These are phyloP conservation scores for Tricholoma matsutake DNA, from an alignment of 768 basidiomycete genomes.

Conservation along the genomic window DNA sequence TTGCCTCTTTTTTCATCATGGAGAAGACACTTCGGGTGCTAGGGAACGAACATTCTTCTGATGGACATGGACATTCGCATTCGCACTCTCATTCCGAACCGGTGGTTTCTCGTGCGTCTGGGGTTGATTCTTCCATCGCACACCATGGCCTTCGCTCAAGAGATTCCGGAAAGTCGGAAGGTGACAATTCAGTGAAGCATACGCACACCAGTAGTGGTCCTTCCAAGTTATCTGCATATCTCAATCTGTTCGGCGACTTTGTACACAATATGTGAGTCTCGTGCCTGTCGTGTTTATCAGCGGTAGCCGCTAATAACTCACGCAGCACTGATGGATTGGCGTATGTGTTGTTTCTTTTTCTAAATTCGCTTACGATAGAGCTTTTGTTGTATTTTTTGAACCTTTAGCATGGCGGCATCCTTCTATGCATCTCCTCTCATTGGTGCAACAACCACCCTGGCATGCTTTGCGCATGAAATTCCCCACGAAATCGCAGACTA, in stretches of 20 bases:
- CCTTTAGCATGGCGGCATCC: slow-evolving; percentile 83
- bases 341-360: slow-evolving; percentile 33
- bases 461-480: slow-evolving; percentile 93
- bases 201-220: slow-evolving; percentile 44
- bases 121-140: slow-evolving; percentile 36
- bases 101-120: slow-evolving; percentile 42
- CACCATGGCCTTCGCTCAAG: slow-evolving; percentile 52
- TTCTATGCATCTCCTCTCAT: slow-evolving; percentile 95
- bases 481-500: slow-evolving; percentile 98
- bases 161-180: slow-evolving; percentile 29
- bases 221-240: slow-evolving; percentile 85
- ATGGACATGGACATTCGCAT: slow-evolving; percentile 61
- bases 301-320: slow-evolving; percentile 14
- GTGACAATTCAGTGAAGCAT: slow-evolving; percentile 17
- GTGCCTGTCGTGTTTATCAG: slow-evolving; percentile 8
- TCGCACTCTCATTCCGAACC: slow-evolving; percentile 43
- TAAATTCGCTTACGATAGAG: neutral
- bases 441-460: slow-evolving; percentile 91
- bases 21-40: slow-evolving; percentile 88
- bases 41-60: slow-evolving; percentile 53
- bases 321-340: slow-evolving; percentile 87
- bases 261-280: slow-evolving; percentile 83
- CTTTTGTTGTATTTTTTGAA: neutral
- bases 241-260: slow-evolving; percentile 92
- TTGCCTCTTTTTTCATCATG: slow-evolving; percentile 90